Evolutionary conservation across 2,329 filamentous ascomycete species (phyloP), one percentile per base, ranked within the genome.

Genomic region (Alternaria triticimaculans): DNA sequence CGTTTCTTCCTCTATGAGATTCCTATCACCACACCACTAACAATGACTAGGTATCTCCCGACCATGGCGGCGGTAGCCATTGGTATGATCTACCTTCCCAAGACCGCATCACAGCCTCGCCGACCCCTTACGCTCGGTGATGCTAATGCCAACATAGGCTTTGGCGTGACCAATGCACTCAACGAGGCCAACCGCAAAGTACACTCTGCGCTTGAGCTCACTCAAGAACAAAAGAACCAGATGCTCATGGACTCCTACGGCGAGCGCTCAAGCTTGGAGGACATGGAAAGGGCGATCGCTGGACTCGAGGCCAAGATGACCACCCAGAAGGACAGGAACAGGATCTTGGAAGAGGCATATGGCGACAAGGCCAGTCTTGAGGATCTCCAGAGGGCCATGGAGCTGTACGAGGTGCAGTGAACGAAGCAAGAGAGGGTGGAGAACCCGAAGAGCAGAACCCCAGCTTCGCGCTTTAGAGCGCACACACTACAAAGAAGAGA

Each of bases 281-380:
- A 77, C 43, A 77, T 77, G 73, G 74, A 77, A 60, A 59, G 72
- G 46, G 76, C 73, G 1, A 69, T 77, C 37, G 73, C 72, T 3
- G 73, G 73, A 7, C 55, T 77, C n/a, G 70, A 73, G 26, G 62
- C 65, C 6, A 80, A 63, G 68, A 54, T 62, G 25, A 79, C 54
- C 67, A 70, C 63, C 21, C 58, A 79, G 3, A 72, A 79, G 2
- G 77, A 78, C 25, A 77, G 71, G 55, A 82, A 82, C 58, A 73
- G 73, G 50, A 71, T 77, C 6, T 66, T 84, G n/a, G 80, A 84
- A 78, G 81, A 84, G 37, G 81, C 82, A 2, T 84, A 84, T 58
- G 83, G 82, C 12, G 80, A 81, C 56, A 80, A 82, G 64, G 78
- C 76, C 12, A 82, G 78, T 49, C 61, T 84, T 50, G 72, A 79